Percentiles rank a stretch among this genome's conserved stretches.
Conservation (phyloP, 805 yeast species). For the Yarrowia sp. region DNA sequence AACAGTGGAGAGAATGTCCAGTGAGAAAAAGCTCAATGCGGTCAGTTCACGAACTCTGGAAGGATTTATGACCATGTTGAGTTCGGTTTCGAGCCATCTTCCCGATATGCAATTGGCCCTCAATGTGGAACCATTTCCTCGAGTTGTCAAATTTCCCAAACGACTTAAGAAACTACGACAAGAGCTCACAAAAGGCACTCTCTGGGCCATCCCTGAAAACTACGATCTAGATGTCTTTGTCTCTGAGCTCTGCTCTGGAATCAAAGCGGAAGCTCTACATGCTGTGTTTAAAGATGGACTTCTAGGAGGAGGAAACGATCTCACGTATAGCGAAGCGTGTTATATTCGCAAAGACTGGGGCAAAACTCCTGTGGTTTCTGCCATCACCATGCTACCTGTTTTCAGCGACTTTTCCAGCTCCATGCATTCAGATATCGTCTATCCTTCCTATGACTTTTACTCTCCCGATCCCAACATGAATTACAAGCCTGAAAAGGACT, state of each 20-base stretch:
- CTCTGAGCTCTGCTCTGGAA: not conserved
- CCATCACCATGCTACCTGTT: not conserved
- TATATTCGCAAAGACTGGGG: not conserved
- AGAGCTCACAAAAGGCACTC: not conserved
- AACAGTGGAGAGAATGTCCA: not conserved
- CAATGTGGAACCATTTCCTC: not conserved
- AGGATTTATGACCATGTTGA: not conserved
- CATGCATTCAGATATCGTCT: constrained; percentile 2
- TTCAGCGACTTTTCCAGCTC: not conserved
- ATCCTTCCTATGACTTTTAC: constrained; percentile 15
- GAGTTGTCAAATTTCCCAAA: not conserved
- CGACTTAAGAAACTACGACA: not conserved
- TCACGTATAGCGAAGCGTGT: not conserved
- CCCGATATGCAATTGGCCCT: constrained; percentile 1
- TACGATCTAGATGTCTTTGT: not conserved
- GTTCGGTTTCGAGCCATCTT: not conserved
- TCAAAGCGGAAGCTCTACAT: not conserved
- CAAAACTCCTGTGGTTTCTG: not conserved
- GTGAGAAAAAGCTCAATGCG: not conserved
- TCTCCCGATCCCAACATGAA: not conserved
- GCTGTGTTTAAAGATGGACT: constrained; percentile 2
- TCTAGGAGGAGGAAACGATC: not conserved
- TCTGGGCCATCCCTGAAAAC: not conserved
- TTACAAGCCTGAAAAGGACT: not conserved
- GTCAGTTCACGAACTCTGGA: not conserved